Percentiles rank a stretch among this genome's conserved stretches.
Evolutionary conservation across 257 asterid species (phyloP).

Genomic region (Solanum gracilifrons): DNA sequence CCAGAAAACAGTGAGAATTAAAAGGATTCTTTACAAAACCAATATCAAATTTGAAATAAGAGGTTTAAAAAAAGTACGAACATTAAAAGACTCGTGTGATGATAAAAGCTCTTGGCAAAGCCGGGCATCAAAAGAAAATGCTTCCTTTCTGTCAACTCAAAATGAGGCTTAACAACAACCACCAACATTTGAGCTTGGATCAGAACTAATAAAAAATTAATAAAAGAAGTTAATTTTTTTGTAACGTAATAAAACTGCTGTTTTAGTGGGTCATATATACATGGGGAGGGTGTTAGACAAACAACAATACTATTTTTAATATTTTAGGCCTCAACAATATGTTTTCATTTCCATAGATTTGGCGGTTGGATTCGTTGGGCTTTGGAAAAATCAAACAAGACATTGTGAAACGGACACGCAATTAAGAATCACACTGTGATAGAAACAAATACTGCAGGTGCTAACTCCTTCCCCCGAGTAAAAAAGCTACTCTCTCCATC

Average conservation of each 20-base stretch:
- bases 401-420: not conserved
- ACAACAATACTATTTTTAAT: not conserved
- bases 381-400: not conserved
- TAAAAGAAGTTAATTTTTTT: not conserved
- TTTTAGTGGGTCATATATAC: not conserved
- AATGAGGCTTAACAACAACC: not conserved
- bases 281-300: not conserved
- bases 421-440: not conserved
- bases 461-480: not conserved
- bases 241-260: not conserved
- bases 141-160: not conserved
- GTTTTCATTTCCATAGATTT: not conserved
- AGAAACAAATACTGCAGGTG: not conserved
- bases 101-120: not conserved
- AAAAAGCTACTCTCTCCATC: not conserved
- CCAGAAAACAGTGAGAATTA: not conserved
- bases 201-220: not conserved
- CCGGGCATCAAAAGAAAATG: not conserved
- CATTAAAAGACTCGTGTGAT: not conserved
- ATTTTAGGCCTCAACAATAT: not conserved
- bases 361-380: not conserved
- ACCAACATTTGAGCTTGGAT: not conserved
- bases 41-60: not conserved
- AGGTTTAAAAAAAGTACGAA: not conserved
- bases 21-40: not conserved